Evolutionary conservation across 73 alveolate species (phyloP).

Genomic region (Tetrahymena borealis): DNA sequence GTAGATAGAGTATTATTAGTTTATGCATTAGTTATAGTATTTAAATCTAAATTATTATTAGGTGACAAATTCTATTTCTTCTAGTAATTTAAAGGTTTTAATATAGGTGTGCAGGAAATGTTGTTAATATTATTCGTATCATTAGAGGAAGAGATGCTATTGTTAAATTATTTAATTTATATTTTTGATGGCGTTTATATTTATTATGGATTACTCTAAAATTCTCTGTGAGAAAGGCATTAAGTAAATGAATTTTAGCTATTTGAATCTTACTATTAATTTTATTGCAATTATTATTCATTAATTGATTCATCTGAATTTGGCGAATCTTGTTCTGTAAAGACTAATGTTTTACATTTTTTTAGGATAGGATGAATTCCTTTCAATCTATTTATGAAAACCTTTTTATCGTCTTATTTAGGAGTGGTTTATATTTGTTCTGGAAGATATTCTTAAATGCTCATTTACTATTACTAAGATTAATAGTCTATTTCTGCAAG

Average conservation of each 20-base stretch:
- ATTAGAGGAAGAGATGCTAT: no score
- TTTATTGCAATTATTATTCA: no score
- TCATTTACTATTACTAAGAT: not conserved
- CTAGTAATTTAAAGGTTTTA: no score
- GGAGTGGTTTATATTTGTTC: not conserved
- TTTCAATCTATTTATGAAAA: not conserved
- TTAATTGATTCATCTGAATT: no score
- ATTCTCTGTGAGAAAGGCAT: not conserved
- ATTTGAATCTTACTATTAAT: not conserved
- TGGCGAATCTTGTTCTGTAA: not conserved
- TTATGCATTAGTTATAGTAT: no score
- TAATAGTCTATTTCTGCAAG: not conserved
- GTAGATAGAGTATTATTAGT: no score
- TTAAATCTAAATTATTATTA: no score
- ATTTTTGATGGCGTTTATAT: not conserved
- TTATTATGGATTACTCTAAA: not conserved
- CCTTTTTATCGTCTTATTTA: not conserved
- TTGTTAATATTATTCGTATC: no score
- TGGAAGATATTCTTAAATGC: not conserved
- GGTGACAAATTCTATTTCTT: no score
- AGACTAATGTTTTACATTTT: not conserved
- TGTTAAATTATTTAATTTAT: no score
- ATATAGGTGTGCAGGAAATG: no score
- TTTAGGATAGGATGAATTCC: not conserved
- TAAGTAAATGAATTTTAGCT: not conserved